Percentiles rank a stretch among this genome's conserved stretches.
phyloP scores from a whole-genome alignment of 108 stramenopile species.

The Nitzschia palea region DNA sequence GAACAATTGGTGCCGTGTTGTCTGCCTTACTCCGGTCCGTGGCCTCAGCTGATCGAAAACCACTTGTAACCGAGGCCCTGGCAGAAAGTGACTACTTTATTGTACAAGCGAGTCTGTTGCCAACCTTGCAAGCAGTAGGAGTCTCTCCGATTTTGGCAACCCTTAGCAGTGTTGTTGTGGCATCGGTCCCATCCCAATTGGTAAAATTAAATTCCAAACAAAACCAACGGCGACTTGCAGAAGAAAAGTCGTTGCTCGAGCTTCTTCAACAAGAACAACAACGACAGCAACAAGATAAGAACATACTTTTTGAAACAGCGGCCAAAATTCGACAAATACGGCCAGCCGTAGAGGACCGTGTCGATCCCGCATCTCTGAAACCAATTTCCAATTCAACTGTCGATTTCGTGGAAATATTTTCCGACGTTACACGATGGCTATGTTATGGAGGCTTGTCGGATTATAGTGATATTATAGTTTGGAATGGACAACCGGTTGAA shows the following conservation, averaged over 20 bases:
- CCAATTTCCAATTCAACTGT: conserved; percentile 15
- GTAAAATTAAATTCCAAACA: conserved; percentile 44
- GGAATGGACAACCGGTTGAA: conserved; percentile 31
- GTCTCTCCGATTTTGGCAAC: conserved; percentile 58
- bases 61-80: conserved; percentile 51
- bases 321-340: neutral
- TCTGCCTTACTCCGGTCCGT: conserved; percentile 1
- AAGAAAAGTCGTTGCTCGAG: conserved; percentile 42
- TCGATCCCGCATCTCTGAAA: neutral
- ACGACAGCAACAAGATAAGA: conserved; percentile 15
- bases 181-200: conserved; percentile 65
- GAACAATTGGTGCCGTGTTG: conserved; percentile 54
- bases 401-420: conserved; percentile 71
- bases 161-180: conserved; percentile 52
- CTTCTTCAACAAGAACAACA: conserved; percentile 45
- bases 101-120: conserved; percentile 53
- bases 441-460: conserved; percentile 67
- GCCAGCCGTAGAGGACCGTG: neutral
- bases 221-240: conserved; percentile 33
- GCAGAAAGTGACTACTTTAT: conserved; percentile 84
- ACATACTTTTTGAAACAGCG: neutral
- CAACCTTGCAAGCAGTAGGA: conserved; percentile 59
- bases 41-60: neutral
- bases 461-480: conserved; percentile 43
- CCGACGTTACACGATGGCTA: conserved; percentile 78